These are phyloP conservation scores for Nannizziopsis barbatae DNA, from an alignment of 2,329 filamentous ascomycete genomes.

Conservation along the genomic window DNA sequence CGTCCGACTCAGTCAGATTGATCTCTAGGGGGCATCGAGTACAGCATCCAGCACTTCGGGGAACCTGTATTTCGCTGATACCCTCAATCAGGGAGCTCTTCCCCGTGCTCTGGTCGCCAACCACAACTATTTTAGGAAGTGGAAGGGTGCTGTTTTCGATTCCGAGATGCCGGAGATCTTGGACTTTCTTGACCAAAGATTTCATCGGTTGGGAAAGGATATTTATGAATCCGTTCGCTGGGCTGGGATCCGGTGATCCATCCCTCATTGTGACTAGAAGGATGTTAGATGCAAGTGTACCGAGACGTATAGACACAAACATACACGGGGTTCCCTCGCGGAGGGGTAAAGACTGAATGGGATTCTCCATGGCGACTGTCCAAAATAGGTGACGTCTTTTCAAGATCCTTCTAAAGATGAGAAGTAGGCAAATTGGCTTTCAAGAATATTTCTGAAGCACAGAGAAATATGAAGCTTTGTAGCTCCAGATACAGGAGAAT, in stretches of 20 bases:
- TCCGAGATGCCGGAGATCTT: slow-evolving; percentile 57
- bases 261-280: slow-evolving; percentile 11
- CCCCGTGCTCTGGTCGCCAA: slow-evolving; percentile 75
- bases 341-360: too few species aligned
- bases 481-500: too few species aligned
- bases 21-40: slow-evolving; percentile 75
- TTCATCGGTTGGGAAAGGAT: slow-evolving; percentile 28
- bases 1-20: slow-evolving; percentile 48
- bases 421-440: too few species aligned
- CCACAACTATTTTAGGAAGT: slow-evolving; percentile 67
- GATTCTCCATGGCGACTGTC: too few species aligned
- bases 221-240: slow-evolving; percentile 19
- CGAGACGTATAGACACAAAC: too few species aligned
- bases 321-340: too few species aligned
- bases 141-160: slow-evolving; percentile 57
- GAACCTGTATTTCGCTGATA: slow-evolving; percentile 57
- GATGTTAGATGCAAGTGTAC: not conserved
- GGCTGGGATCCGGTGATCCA: not conserved
- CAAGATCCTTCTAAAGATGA: too few species aligned
- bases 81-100: slow-evolving; percentile 60
- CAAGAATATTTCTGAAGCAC: too few species aligned
- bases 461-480: too few species aligned
- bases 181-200: slow-evolving; percentile 31
- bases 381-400: too few species aligned
- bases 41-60: slow-evolving; percentile 59